phyloP scores from a whole-genome alignment of 495 filamentous ascomycete species.

The Penicilliopsis zonata region DNA sequence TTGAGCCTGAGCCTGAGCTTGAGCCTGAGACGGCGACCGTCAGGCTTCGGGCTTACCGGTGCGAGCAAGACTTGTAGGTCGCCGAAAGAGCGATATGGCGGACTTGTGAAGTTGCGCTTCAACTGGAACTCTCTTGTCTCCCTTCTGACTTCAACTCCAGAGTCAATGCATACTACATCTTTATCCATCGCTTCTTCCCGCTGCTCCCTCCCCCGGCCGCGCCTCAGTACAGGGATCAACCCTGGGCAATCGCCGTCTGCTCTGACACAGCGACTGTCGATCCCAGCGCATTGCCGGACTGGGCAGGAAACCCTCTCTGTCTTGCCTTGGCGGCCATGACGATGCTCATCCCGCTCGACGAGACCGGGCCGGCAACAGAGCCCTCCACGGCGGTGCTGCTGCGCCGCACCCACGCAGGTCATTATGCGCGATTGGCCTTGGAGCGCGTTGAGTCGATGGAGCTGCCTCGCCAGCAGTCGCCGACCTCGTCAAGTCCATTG shows the following conservation, averaged over 20 bases:
- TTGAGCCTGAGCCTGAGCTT: too few relatives aligned
- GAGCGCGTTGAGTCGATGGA: conserved; percentile 33
- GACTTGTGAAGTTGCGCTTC: too few relatives aligned
- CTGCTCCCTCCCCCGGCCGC: conserved; percentile 31
- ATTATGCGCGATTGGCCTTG: conserved; percentile 31
- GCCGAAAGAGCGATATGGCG: too few relatives aligned
- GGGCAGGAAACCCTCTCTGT: conserved; percentile 28
- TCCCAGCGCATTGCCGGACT: too few relatives aligned
- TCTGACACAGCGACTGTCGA: conserved; percentile 9
- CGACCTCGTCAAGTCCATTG: conserved; percentile 28
- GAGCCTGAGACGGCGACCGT: too few relatives aligned
- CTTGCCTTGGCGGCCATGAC: conserved; percentile 34
- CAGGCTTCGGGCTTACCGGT: too few relatives aligned
- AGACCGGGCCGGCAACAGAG: conserved; percentile 19
- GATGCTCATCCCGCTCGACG: conserved; percentile 32
- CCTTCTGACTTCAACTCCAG: too few relatives aligned
- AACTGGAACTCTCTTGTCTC: too few relatives aligned
- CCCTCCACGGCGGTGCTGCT: conserved; percentile 21
- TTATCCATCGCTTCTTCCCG: conserved; percentile 38
- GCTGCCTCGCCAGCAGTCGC: conserved; percentile 26
- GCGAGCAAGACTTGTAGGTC: too few relatives aligned
- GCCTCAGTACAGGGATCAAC: conserved; percentile 20
- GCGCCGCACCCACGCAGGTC: conserved; percentile 33
- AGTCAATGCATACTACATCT: conserved; percentile 38
- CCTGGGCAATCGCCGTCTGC: too few relatives aligned